phyloP scores from a whole-genome alignment of 495 filamentous ascomycete species.

The Monascus purpureus region DNA sequence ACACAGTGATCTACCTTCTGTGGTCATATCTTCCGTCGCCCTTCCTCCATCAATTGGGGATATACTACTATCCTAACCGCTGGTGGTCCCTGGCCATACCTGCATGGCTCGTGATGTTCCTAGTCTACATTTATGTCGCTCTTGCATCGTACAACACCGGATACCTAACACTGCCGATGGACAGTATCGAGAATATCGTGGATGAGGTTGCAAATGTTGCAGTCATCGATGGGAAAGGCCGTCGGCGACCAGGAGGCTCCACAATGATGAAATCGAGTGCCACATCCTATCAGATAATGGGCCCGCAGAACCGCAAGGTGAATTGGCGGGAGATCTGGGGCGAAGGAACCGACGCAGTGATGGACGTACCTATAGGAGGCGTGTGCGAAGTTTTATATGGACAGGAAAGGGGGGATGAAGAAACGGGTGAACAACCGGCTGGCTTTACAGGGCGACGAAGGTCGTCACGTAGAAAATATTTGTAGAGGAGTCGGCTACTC shows the following conservation, averaged over 20 bases:
- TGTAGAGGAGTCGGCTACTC: slow-evolving; percentile 10
- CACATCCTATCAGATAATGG: slow-evolving; percentile 33
- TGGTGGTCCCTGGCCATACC: slow-evolving; percentile 96
- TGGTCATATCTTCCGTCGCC: slow-evolving; percentile 91
- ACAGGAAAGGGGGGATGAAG: slow-evolving; percentile 26
- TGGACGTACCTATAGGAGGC: slow-evolving; percentile 92
- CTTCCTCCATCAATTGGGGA: slow-evolving; percentile 82
- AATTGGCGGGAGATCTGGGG: slow-evolving; percentile 74
- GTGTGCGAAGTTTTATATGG: slow-evolving; percentile 78
- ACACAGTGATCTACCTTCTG: slow-evolving; percentile 65
- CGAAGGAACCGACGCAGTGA: slow-evolving; percentile 88
- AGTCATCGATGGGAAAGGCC: slow-evolving; percentile 58
- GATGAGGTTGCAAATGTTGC: slow-evolving; percentile 82
- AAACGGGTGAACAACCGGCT: slow-evolving; percentile 6
- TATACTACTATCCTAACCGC: slow-evolving; percentile 91
- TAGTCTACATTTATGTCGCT: slow-evolving; percentile 90
- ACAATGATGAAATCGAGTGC: slow-evolving; percentile 32
- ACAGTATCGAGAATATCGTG: slow-evolving; percentile 75
- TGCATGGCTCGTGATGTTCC: slow-evolving; percentile 71
- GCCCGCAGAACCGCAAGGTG: slow-evolving; percentile 34
- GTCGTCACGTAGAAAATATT: neutral
- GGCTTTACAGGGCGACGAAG: neutral
- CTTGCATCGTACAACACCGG: slow-evolving; percentile 83
- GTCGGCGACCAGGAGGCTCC: slow-evolving; percentile 33
- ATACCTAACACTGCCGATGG: slow-evolving; percentile 70